Evolutionary conservation across 352 stramenopile genomes (phyloP).

Genomic region (Sclerospora graminicola): DNA sequence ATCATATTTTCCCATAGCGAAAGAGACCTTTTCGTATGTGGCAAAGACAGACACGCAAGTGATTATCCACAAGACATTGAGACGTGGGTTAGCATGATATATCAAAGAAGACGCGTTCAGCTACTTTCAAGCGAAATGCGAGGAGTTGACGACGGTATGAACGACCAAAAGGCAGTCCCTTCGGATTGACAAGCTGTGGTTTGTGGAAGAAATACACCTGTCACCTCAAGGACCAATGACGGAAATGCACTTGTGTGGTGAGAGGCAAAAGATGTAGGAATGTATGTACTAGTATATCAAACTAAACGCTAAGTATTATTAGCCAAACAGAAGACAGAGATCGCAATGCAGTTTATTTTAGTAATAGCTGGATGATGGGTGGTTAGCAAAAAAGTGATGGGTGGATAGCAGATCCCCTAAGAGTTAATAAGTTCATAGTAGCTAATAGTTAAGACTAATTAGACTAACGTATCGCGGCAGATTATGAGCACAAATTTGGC

Average conservation of each 20-base stretch:
- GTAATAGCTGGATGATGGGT: too few species aligned
- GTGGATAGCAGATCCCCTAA: too few species aligned
- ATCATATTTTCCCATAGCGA: conserved; percentile 35
- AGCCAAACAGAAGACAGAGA: too few species aligned
- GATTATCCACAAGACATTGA: conserved; percentile 67
- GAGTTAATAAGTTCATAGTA: too few species aligned
- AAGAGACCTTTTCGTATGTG: conserved; percentile 36
- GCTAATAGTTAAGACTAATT: too few species aligned
- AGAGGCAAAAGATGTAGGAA: conserved; percentile 1
- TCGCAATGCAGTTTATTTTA: too few species aligned
- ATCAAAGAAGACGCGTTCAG: conserved; percentile 24
- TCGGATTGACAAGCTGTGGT: conserved; percentile 49
- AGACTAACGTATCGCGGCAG: too few species aligned
- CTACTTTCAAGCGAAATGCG: conserved; percentile 32
- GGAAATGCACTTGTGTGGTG: conserved; percentile 26
- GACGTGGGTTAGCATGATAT: conserved; percentile 36
- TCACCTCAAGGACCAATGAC: conserved; percentile 42
- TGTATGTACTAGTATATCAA: too few species aligned
- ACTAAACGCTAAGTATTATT: too few species aligned
- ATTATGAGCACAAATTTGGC: too few species aligned
- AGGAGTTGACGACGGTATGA: conserved; percentile 37
- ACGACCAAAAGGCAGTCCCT: conserved; percentile 13
- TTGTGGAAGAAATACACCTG: conserved; percentile 60
- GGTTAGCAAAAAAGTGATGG: too few species aligned
- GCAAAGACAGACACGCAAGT: conserved; percentile 31